phyloP scores from a whole-genome alignment of 1,284 basidiomycete species.

The Apiotrichum sp. region DNA sequence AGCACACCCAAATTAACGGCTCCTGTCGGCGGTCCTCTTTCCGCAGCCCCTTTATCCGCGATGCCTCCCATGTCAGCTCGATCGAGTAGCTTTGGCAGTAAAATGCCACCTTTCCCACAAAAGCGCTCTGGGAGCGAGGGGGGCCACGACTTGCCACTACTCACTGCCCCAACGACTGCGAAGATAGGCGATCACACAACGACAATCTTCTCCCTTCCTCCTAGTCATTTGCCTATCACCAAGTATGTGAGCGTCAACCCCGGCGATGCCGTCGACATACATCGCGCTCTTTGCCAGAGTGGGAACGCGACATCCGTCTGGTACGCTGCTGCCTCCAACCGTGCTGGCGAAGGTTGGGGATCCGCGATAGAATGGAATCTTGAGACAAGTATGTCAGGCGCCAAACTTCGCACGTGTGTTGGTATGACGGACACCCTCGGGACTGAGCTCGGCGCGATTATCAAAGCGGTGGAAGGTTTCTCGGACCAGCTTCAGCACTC shows the following conservation, averaged over 20 bases:
- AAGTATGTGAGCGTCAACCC: conserved; percentile 39
- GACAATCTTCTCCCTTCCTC: conserved; percentile 31
- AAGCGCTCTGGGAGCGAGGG: background rate
- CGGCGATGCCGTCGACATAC: conserved; percentile 38
- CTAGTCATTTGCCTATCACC: conserved; percentile 39
- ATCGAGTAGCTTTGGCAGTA: background rate
- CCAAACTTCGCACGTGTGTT: conserved; percentile 38
- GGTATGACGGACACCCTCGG: conserved; percentile 38
- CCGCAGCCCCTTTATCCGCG: background rate
- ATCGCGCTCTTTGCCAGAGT: conserved; percentile 32
- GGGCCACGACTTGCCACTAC: conserved; percentile 23
- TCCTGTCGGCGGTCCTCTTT: background rate
- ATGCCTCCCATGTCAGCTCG: background rate
- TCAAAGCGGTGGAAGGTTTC: conserved; percentile 44
- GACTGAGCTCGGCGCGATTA: conserved; percentile 41
- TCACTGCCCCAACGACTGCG: conserved; percentile 28
- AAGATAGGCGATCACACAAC: conserved; percentile 25
- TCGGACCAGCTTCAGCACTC: conserved; percentile 32
- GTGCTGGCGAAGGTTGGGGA: conserved; percentile 45
- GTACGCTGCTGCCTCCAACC: conserved; percentile 42
- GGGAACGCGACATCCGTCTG: conserved; percentile 28
- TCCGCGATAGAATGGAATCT: conserved; percentile 44
- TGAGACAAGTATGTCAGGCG: conserved; percentile 31
- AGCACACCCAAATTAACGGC: conserved; percentile 7
- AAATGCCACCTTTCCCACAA: background rate